Evolutionary conservation across 2,329 filamentous ascomycete genomes (phyloP).

Genomic region (Calonectria crousiana): DNA sequence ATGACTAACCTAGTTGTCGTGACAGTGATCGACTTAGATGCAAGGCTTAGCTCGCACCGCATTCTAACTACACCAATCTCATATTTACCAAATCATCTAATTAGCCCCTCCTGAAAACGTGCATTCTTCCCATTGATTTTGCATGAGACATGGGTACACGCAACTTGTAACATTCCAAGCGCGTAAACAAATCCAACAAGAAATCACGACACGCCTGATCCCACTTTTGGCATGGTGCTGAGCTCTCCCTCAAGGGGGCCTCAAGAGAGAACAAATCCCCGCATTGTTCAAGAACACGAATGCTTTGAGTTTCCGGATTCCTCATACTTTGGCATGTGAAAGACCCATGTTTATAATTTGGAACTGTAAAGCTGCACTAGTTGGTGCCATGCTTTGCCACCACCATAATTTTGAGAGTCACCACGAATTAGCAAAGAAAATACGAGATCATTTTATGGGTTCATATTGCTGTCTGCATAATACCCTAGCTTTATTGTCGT

Average conservation of each 20-base stretch:
- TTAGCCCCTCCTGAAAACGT: too few relatives aligned
- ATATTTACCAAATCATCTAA: too few relatives aligned
- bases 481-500: background rate
- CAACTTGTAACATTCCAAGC: background rate
- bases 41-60: too few relatives aligned
- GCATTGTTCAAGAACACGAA: background rate
- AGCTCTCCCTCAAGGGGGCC: background rate
- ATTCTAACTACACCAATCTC: too few relatives aligned
- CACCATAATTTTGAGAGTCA: too few relatives aligned
- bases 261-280: background rate
- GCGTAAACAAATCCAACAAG: background rate
- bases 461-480: background rate
- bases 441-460: background rate
- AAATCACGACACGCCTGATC: background rate
- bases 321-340: background rate
- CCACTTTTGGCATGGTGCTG: background rate
- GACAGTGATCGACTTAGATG: too few relatives aligned
- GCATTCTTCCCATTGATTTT: too few relatives aligned
- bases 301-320: background rate
- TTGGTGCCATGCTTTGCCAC: background rate
- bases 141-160: too few relatives aligned
- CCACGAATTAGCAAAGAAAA: too few relatives aligned
- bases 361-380: background rate
- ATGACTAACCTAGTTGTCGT: too few relatives aligned
- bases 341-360: background rate